Conservation (phyloP, 2,329 filamentous ascomycete genomes). For the Akanthomyces uredinophilus region DNA sequence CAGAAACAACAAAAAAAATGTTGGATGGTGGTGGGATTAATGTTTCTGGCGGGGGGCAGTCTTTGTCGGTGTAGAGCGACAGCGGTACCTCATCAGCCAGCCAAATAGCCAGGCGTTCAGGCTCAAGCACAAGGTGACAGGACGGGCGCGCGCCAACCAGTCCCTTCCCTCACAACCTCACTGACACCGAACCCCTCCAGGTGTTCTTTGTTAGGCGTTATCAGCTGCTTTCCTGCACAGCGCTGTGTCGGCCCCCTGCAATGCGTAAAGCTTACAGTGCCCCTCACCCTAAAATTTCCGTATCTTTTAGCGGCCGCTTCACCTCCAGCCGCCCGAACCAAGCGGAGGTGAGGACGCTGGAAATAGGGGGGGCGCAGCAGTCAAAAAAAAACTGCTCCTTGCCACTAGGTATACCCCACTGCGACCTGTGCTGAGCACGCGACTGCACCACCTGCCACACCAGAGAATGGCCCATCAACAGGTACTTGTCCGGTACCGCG, state of each 20-base stretch:
- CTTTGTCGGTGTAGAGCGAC: slow-evolving; percentile 9
- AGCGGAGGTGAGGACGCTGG: slow-evolving; percentile 3
- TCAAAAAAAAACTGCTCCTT: not conserved
- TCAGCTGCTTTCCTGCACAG: too few species aligned
- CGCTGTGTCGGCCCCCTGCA: not conserved
- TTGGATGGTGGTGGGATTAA: slow-evolving; percentile 13
- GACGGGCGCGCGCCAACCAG: not conserved
- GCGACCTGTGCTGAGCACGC: slow-evolving; percentile 9
- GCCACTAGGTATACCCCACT: slow-evolving; percentile 7
- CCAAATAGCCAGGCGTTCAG: not conserved
- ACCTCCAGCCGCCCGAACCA: not conserved
- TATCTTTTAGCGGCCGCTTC: not conserved
- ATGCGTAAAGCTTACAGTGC: not conserved
- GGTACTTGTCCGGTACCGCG: not conserved
- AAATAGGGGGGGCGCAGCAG: slow-evolving; percentile 7
- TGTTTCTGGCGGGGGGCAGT: slow-evolving; percentile 2
- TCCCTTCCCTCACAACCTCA: not conserved
- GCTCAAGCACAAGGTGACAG: not conserved
- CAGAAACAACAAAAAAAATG: slow-evolving; percentile 12
- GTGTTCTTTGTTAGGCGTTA: too few species aligned
- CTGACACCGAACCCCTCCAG: not conserved
- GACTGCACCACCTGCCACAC: not conserved
- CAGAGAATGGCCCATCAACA: not conserved
- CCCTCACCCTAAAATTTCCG: not conserved
- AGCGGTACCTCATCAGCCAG: not conserved